phyloP scores from a whole-genome alignment of 345 rosid genomes.

The Dipteronia dyeriana region DNA sequence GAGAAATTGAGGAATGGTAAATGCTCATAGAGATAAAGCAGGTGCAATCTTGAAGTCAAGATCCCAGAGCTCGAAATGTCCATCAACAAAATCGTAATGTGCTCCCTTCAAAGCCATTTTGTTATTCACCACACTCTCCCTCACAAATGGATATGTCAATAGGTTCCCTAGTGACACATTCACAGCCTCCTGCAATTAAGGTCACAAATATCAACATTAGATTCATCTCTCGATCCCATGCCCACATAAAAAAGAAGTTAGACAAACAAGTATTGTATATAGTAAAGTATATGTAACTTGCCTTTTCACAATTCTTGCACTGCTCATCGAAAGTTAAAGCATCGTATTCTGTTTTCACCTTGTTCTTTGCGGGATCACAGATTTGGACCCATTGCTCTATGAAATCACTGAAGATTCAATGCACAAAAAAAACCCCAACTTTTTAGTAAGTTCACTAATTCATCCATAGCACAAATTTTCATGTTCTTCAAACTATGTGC shows the following conservation, averaged over 20 bases:
- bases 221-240: not conserved
- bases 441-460: not conserved
- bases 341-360: constrained; percentile 53
- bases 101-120: constrained; percentile 61
- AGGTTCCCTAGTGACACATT: constrained; percentile 75
- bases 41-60: constrained; percentile 56
- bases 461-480: not conserved
- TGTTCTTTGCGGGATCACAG: constrained; percentile 70
- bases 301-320: constrained; percentile 88
- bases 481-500: not conserved
- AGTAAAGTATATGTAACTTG: constrained; percentile 10
- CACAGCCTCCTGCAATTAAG: constrained; percentile 64
- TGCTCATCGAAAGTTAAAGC: constrained; percentile 58
- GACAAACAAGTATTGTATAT: no score
- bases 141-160: constrained; percentile 78
- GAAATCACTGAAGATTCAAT: constrained; percentile 60
- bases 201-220: not conserved
- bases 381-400: constrained; percentile 89
- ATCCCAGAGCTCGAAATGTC: constrained; percentile 76
- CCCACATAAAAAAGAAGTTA: no score
- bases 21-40: constrained; percentile 31
- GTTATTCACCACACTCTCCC: constrained; percentile 59
- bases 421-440: not conserved
- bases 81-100: constrained; percentile 71
- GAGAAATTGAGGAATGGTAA: no score